Percentiles rank a stretch among this genome's conserved stretches.
Conservation (phyloP, 768 basidiomycete species). For the Termitomyces heimii region DNA sequence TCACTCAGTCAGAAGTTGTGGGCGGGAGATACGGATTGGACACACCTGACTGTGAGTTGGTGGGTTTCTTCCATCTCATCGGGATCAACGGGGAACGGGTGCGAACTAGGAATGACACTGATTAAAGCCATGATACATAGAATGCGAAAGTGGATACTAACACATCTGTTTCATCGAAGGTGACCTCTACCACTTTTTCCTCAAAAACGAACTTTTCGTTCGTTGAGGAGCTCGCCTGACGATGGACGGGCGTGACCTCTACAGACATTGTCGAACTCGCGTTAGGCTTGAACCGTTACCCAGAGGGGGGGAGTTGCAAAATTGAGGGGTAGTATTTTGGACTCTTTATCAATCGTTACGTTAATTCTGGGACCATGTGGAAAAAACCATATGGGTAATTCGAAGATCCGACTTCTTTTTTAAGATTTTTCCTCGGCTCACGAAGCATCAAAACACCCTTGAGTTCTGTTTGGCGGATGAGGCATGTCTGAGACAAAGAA, state of each 20-base stretch:
- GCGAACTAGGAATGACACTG: conserved; percentile 19
- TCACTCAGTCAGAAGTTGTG: background rate
- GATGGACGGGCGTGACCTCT: background rate
- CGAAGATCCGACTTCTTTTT: background rate
- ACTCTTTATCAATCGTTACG: background rate
- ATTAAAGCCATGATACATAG: background rate
- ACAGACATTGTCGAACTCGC: background rate
- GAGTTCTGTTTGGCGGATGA: no score
- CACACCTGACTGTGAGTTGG: conserved; percentile 43
- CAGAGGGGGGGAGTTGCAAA: background rate
- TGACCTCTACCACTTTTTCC: conserved; percentile 16
- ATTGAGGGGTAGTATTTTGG: background rate
- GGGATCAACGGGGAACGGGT: conserved; percentile 51
- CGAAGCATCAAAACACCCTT: no score
- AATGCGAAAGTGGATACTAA: conserved; percentile 15
- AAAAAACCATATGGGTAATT: background rate
- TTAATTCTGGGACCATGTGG: background rate
- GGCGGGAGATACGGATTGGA: background rate
- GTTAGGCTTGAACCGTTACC: background rate
- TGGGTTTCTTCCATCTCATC: conserved; percentile 41
- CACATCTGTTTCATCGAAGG: conserved; percentile 33
- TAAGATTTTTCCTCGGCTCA: no score
- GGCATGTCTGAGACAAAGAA: no score
- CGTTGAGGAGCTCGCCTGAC: conserved; percentile 2
- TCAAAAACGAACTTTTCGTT: conserved; percentile 23